Evolutionary conservation across 768 basidiomycete genomes (phyloP).

Genomic region (Leccinum truebloodii): DNA sequence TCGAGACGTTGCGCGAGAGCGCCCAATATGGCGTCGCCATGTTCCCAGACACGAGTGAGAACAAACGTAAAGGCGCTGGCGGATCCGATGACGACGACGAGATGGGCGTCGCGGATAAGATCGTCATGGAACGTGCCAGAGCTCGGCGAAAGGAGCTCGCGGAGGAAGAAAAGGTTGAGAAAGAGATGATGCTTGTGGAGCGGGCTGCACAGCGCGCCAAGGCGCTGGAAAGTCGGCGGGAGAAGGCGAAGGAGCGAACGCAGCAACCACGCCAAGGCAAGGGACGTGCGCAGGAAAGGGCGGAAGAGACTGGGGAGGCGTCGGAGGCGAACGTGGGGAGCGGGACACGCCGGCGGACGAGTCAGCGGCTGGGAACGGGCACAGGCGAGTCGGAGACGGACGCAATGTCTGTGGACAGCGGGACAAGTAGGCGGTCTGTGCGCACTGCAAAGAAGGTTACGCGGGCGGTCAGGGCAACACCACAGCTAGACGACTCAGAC

Average conservation of each 20-base stretch:
- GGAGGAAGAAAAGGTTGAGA: constrained; percentile 41
- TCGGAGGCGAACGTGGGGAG: constrained; percentile 6
- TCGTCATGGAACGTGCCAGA: constrained; percentile 46
- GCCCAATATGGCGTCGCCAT: constrained; percentile 81
- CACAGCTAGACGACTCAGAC: constrained; percentile 2
- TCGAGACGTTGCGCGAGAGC: constrained; percentile 69
- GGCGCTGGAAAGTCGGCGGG: constrained; percentile 18
- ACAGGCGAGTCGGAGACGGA: constrained; percentile 26
- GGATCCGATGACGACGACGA: constrained; percentile 34
- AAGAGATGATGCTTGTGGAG: constrained; percentile 26
- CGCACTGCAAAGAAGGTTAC: constrained; percentile 5
- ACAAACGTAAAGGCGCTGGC: constrained; percentile 36
- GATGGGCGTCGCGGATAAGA: constrained; percentile 38
- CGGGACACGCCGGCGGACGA: constrained; percentile 3
- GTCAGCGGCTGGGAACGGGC: not conserved
- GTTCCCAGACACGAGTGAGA: constrained; percentile 58
- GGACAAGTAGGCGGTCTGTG: constrained; percentile 10
- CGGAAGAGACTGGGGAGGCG: not conserved
- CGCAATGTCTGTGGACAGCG: constrained; percentile 32
- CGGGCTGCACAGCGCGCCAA: constrained; percentile 24
- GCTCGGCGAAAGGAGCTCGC: constrained; percentile 42
- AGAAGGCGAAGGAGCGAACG: constrained; percentile 27
- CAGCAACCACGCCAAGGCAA: constrained; percentile 12
- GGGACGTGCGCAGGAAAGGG: not conserved
- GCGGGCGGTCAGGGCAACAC: not conserved